Conservation (phyloP, 208 protist genomes). For the Endotrypanum monterogeii region DNA sequence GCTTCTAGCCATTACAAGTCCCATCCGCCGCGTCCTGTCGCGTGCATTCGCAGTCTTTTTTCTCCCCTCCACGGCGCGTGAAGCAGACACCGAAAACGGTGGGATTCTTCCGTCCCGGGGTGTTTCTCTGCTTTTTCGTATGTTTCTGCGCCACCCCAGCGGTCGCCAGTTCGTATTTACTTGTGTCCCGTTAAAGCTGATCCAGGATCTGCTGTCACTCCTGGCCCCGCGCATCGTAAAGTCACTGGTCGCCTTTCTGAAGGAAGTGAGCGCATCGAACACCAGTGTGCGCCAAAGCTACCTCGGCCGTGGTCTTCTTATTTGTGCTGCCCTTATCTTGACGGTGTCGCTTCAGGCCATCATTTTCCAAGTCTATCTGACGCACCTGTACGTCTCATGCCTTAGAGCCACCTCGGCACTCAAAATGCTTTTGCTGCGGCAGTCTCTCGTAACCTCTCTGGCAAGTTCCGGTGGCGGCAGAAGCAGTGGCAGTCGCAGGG, state of each 20-base stretch:
- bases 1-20: constrained; percentile 39
- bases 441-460: constrained; percentile 45
- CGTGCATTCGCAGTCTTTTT: constrained; percentile 51
- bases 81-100: background rate
- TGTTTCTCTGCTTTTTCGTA: constrained; percentile 45
- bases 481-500: background rate
- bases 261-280: constrained; percentile 40
- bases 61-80: constrained; percentile 22
- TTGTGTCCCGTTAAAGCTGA: constrained; percentile 69
- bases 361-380: constrained; percentile 71
- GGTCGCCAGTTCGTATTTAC: constrained; percentile 60
- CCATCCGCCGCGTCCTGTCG: constrained; percentile 36
- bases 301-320: constrained; percentile 42
- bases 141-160: constrained; percentile 65
- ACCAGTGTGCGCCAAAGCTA: constrained; percentile 19
- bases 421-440: constrained; percentile 62
- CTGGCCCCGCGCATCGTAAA: constrained; percentile 48
- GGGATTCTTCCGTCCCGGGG: background rate
- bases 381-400: constrained; percentile 56
- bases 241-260: constrained; percentile 53
- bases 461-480: constrained; percentile 28
- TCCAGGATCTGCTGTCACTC: constrained; percentile 56
- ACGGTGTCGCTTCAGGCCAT: constrained; percentile 56
- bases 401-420: constrained; percentile 60
- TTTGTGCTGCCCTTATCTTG: constrained; percentile 48